Conservation (phyloP, 192 early-diverging fungal species). For the Phlyctochytrium bullatum region DNA sequence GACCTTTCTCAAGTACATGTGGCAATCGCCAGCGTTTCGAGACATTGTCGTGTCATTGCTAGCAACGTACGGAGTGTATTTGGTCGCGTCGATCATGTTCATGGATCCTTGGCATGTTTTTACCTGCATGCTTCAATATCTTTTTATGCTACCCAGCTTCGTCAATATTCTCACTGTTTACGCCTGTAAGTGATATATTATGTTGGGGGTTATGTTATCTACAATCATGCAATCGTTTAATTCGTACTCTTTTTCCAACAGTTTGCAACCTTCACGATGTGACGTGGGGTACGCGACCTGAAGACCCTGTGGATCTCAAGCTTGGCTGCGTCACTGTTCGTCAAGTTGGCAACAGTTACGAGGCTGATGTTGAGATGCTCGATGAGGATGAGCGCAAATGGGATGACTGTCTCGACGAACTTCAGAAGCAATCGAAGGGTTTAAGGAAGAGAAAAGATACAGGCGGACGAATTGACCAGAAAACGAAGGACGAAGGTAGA, state of each 20-base stretch:
- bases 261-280: conserved; percentile 55
- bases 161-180: conserved; percentile 59
- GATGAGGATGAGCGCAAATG: no score
- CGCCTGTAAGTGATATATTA: conserved; percentile 40
- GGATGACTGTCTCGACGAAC: no score
- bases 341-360: no score
- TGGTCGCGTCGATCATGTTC: conserved; percentile 40
- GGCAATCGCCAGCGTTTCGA: conserved; percentile 11
- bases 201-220: conserved; percentile 14
- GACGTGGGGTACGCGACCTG: conserved; percentile 60
- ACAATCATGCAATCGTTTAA: no score
- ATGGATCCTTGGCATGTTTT: conserved; percentile 58
- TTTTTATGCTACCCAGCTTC: conserved; percentile 43
- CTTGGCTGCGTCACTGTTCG: no score
- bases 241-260: no score
- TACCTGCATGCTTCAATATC: conserved; percentile 44
- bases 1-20: conserved; percentile 17
- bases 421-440: no score
- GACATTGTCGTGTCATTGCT: conserved; percentile 30
- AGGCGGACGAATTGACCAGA: no score
- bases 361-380: no score
- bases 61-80: conserved; percentile 55
- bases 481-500: no score
- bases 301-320: no score
- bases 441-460: no score